These are phyloP conservation scores for Erysimum cheiranthoides DNA, from an alignment of 345 rosid species.

Conservation along the genomic window DNA sequence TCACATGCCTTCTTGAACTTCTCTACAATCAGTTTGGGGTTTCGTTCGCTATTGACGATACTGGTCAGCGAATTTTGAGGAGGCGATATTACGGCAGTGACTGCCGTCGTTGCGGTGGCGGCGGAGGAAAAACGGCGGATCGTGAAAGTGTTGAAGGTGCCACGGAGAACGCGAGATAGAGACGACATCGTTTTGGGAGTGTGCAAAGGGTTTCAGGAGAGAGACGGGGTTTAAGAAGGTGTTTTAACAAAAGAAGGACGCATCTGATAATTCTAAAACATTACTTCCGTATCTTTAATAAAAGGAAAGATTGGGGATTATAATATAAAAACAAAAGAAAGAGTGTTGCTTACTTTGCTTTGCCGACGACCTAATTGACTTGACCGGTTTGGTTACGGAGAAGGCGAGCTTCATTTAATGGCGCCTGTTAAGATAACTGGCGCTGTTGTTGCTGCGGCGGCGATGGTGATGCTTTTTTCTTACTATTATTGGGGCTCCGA, in stretches of 20 bases:
- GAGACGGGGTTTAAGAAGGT: not conserved
- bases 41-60: slow-evolving; percentile 55
- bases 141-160: slow-evolving; percentile 41
- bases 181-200: slow-evolving; percentile 47
- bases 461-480: slow-evolving; percentile 53
- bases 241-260: not conserved
- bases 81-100: slow-evolving; percentile 27
- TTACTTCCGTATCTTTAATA: not conserved
- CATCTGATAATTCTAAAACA: not conserved
- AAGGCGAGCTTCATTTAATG: slow-evolving; percentile 46
- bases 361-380: slow-evolving; percentile 19
- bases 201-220: slow-evolving; percentile 15
- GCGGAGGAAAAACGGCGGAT: slow-evolving; percentile 45
- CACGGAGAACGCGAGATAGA: slow-evolving; percentile 49
- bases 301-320: not conserved
- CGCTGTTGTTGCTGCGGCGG: slow-evolving; percentile 51
- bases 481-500: slow-evolving; percentile 53
- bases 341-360: slow-evolving; percentile 22
- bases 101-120: not conserved
- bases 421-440: slow-evolving; percentile 57
- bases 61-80: slow-evolving; percentile 31
- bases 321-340: not conserved
- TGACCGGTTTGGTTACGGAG: slow-evolving; percentile 33
- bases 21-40: slow-evolving; percentile 60
- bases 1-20: slow-evolving; percentile 68